Evolutionary conservation across 495 filamentous ascomycete genomes (phyloP), one percentile per base, ranked within the genome.

Genomic region (Lepidopterella palustris): DNA sequence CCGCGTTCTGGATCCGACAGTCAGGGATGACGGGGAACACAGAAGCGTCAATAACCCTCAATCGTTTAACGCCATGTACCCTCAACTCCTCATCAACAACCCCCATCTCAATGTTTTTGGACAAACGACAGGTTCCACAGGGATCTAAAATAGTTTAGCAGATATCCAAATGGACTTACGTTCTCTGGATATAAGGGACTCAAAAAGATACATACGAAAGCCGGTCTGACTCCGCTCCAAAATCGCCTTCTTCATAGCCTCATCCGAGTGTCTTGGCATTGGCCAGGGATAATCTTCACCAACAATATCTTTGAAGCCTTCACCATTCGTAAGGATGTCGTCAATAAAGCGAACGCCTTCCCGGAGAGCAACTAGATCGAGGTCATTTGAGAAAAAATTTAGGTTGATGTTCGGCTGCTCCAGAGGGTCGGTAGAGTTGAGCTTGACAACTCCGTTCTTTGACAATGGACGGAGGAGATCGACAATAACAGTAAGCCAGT

Each of bases 161-260:
- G 9, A 27, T 53, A 18, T 56, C 18, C 2, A 18, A 15, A 6
- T 35, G 31, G 15, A 15, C 15, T 6, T 35, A 6, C 6, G 11
- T 20, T 48, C 42, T 13, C 25, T 40, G 40, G 13, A 9, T 31
- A 47, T 23, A 27, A 15, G 18, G 58, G 6, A 55, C 21, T 15
- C 24, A 28, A 29, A 6, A 20, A n/a, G n/a, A n/a, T n/a, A 67
- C 69, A 61, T 59, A 73, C 71, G 81, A 72, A 81, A 84, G 10
- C 77, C 81, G 50, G 82, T 84, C 70, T 84, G 80, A 40, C 71
- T 76, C 20, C 81, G 73, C 62, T 84, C 81, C 57, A 84, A 66
- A 50, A 85, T 78, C 45, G 76, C 66, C 58, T 74, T 80, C 51
- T 80, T 77, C 82, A 85, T 84, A 5, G 74, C 78, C 55, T 78